Conservation (phyloP, 2,329 filamentous ascomycete species). For the Botryosphaeria dothidea region DNA sequence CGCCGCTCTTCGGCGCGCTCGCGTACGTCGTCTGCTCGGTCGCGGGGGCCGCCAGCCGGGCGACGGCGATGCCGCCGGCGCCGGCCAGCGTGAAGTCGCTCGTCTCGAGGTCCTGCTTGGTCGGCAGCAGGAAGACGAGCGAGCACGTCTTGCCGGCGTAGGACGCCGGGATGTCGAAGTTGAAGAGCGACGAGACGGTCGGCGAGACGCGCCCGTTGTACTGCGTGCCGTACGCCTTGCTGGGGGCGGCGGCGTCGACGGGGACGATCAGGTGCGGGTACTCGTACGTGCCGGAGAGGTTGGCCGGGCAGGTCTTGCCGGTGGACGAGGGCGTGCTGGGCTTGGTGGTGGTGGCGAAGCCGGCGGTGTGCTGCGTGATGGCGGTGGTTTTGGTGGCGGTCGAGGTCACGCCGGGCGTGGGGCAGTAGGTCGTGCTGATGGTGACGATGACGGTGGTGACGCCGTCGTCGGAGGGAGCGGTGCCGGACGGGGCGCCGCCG, state of each 20-base stretch:
- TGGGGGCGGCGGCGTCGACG: conserved; percentile 25
- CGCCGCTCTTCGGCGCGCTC: conserved; percentile 46
- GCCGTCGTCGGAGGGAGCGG: background rate
- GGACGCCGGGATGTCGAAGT: conserved; percentile 46
- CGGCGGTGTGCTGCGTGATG: background rate
- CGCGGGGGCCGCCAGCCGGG: conserved; percentile 49
- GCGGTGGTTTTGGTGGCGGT: background rate
- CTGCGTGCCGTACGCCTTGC: conserved; percentile 28
- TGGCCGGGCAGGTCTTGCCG: conserved; percentile 22
- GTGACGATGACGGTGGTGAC: conserved; percentile 6
- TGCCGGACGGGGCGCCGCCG: background rate
- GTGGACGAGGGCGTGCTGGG: conserved; percentile 10
- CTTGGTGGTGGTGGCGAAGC: conserved; percentile 8
- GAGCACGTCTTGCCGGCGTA: conserved; percentile 50
- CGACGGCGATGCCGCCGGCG: conserved; percentile 56
- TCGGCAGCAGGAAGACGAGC: conserved; percentile 66
- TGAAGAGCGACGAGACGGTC: conserved; percentile 43
- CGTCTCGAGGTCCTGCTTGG: conserved; percentile 57
- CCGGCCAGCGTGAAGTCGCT: conserved; percentile 49
- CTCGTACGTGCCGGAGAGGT: conserved; percentile 34
- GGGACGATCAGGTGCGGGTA: conserved; percentile 36
- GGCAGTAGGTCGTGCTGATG: conserved; percentile 8
- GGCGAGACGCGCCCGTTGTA: conserved; percentile 33
- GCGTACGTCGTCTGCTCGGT: conserved; percentile 54
- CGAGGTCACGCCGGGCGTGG: background rate